A percentile compares a stretch with the other conserved stretches of the same genome.
Evolutionary conservation across 768 basidiomycete genomes (phyloP).

Genomic region (Dioszegia hungarica): DNA sequence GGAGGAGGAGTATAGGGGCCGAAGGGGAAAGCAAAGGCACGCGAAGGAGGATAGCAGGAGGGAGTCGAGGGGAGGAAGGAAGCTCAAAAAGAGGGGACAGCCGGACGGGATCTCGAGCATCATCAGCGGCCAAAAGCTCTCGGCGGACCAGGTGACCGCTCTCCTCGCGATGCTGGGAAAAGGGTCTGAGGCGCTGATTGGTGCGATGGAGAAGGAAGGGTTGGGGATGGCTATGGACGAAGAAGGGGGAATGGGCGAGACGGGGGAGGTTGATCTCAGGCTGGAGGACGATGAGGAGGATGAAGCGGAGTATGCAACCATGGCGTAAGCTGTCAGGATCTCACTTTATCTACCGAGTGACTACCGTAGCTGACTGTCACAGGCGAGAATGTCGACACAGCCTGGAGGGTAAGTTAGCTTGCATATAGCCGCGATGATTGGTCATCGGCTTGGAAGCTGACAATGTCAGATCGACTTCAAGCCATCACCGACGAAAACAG

Average conservation of each 20-base stretch:
- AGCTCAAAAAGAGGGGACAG: not conserved
- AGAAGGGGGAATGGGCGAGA: constrained; percentile 1
- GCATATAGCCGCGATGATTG: not conserved
- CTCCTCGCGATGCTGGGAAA: not conserved
- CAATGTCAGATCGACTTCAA: not conserved
- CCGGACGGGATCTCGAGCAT: not conserved
- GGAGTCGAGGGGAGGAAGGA: not conserved
- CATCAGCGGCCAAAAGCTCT: not conserved
- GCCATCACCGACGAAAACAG: not conserved
- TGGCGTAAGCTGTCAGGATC: not conserved
- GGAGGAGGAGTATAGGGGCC: not conserved
- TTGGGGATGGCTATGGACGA: not conserved
- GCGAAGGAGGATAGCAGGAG: not conserved
- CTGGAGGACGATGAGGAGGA: not conserved
- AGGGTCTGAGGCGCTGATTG: not conserved
- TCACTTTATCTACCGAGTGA: not conserved
- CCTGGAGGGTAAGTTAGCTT: not conserved
- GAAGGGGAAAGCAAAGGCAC: not conserved
- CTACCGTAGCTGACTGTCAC: not conserved
- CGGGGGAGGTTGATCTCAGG: not conserved
- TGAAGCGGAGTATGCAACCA: not conserved
- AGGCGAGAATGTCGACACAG: not conserved
- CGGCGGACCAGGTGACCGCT: not conserved
- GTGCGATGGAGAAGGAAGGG: not conserved
- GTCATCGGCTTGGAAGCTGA: not conserved